Percentiles rank a stretch among this genome's conserved stretches.
phyloP scores from a whole-genome alignment of 176 grass and related monocot genomes.

The Avena sativa region DNA sequence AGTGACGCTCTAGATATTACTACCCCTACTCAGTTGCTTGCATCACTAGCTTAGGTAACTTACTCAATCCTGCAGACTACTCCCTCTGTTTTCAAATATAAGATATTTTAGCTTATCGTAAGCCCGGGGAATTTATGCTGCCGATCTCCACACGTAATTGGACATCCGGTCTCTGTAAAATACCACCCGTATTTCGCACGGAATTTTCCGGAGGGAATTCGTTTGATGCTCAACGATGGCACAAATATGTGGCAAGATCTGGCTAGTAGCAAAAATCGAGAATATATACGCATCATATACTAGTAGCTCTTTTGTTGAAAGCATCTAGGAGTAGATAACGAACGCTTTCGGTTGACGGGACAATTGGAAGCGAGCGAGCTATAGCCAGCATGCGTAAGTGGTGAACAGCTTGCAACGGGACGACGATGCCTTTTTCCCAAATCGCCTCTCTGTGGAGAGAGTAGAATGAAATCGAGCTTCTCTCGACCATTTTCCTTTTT shows the following conservation, averaged over 20 bases:
- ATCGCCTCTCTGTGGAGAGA: not conserved
- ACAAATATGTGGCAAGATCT: constrained; percentile 5
- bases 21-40: not conserved
- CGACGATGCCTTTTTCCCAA: not conserved
- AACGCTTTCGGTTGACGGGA: not conserved
- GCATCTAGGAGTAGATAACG: not conserved
- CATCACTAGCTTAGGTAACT: not conserved
- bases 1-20: not conserved
- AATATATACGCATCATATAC: not conserved
- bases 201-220: not conserved
- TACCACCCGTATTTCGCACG: not conserved
- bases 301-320: not conserved
- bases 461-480: not conserved
- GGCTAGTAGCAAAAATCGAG: not conserved
- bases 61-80: not conserved
- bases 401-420: constrained; percentile 1
- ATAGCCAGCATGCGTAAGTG: not conserved
- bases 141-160: not conserved
- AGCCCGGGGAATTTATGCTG: not conserved
- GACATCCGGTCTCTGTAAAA: not conserved
- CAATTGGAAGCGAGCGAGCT: not conserved
- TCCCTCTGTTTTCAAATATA: no score
- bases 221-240: not conserved
- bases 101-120: not conserved
- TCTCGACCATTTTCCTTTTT: no score